Evolutionary conservation across 441 rosid species (phyloP).

Genomic region (Erodium moschatum): DNA sequence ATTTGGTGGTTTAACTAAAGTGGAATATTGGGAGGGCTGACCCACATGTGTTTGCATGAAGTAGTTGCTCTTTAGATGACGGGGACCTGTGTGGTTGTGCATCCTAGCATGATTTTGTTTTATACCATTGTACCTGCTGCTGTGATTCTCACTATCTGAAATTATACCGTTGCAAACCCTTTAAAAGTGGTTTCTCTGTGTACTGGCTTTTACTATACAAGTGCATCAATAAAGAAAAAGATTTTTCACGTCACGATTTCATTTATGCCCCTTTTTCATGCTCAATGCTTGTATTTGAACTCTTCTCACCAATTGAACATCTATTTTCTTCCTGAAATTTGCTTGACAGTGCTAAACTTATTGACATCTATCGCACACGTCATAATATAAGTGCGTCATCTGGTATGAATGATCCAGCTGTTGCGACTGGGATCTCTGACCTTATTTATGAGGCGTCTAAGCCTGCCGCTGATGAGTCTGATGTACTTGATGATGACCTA

Average conservation of each 20-base stretch:
- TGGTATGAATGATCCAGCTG: constrained; percentile 83
- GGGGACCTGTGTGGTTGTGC: neutral
- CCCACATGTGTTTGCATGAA: neutral
- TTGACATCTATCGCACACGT: constrained; percentile 72
- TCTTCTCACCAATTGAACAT: constrained; percentile 7
- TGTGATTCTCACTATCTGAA: neutral
- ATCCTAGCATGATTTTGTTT: neutral
- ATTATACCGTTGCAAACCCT: neutral
- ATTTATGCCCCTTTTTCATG: neutral
- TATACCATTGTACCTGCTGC: too few relatives aligned
- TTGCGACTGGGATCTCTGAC: constrained; percentile 93
- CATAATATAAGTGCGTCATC: constrained; percentile 85
- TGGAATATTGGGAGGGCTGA: neutral
- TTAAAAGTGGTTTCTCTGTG: neutral
- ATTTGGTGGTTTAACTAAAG: neutral
- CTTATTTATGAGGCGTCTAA: constrained; percentile 70
- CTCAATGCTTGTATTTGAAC: neutral
- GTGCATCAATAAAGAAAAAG: neutral
- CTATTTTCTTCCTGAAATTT: constrained; percentile 11
- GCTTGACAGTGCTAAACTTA: constrained; percentile 72
- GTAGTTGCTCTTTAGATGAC: neutral
- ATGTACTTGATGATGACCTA: constrained; percentile 83
- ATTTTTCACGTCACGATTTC: neutral
- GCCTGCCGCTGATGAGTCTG: constrained; percentile 58
- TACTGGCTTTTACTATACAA: neutral